Conservation (phyloP, 805 yeast genomes). For the Cyberlindnera samutprakarnensis region DNA sequence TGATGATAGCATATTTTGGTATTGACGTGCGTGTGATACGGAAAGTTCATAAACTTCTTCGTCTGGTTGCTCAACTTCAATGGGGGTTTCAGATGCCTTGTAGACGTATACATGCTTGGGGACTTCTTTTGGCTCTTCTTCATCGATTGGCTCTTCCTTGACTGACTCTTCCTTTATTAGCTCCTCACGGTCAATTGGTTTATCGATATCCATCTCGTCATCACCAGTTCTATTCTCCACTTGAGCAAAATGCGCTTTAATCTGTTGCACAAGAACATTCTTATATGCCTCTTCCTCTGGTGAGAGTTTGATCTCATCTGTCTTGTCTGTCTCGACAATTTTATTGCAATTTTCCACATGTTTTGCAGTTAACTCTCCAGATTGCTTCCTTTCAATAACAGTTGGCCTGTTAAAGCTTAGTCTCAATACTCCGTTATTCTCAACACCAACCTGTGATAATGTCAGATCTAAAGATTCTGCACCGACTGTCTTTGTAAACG, state of each 20-base stretch:
- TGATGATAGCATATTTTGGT: conserved; percentile 40
- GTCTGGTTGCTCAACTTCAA: conserved; percentile 22
- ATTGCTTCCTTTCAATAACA: background rate
- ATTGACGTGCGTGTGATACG: conserved; percentile 43
- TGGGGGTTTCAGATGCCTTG: conserved; percentile 12
- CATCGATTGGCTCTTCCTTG: background rate
- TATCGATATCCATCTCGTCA: background rate
- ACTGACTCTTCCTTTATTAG: no score
- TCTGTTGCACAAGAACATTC: conserved; percentile 1
- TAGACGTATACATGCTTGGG: conserved; percentile 21
- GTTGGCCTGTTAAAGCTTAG: conserved; percentile 6
- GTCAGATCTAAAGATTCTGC: conserved; percentile 8
- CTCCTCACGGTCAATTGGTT: background rate
- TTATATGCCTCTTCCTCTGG: conserved; percentile 3
- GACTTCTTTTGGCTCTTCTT: conserved; percentile 6
- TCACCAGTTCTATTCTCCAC: background rate
- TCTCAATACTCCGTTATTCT: conserved; percentile 20
- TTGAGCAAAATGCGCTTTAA: background rate
- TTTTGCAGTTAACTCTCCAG: background rate
- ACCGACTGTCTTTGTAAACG: conserved; percentile 13
- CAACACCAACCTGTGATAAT: conserved; percentile 17
- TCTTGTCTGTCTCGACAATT: background rate
- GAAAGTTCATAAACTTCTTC: conserved; percentile 37
- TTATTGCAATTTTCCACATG: background rate
- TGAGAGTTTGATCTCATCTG: conserved; percentile 1